Percentiles rank a stretch among this genome's conserved stretches.
Conservation (phyloP, 257 asterid genomes). For the Gardenia jasminoides region DNA sequence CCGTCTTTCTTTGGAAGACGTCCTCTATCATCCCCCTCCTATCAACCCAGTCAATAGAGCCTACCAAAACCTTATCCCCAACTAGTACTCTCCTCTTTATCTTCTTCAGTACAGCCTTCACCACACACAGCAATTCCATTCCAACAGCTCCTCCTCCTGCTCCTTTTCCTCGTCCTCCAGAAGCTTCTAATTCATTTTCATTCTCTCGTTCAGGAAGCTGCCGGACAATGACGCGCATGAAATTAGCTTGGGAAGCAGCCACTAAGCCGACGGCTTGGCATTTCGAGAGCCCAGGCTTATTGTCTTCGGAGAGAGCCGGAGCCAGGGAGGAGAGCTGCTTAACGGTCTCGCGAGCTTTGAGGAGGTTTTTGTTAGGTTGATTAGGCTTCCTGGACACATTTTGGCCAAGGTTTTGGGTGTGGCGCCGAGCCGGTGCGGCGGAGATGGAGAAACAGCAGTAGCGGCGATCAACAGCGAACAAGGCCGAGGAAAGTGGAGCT, state of each 20-base stretch:
- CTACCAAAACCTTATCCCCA: conserved; percentile 87
- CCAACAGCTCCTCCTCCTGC: conserved; percentile 34
- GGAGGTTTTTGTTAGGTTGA: conserved; percentile 58
- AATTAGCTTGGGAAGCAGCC: conserved; percentile 85
- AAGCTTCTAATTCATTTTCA: conserved; percentile 1
- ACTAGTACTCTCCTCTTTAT: conserved; percentile 90
- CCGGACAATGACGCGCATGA: conserved; percentile 88
- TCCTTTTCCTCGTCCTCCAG: conserved; percentile 12
- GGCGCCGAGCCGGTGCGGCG: conserved; percentile 34
- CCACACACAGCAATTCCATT: conserved; percentile 81
- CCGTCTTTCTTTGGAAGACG: conserved; percentile 68
- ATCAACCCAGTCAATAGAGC: conserved; percentile 86
- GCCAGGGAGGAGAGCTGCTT: conserved; percentile 61
- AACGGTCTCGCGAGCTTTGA: conserved; percentile 68
- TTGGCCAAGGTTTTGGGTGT: conserved; percentile 35
- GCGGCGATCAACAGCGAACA: conserved; percentile 22
- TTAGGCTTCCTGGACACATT: conserved; percentile 52
- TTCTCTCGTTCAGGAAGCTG: conserved; percentile 24
- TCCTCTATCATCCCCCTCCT: conserved; percentile 91
- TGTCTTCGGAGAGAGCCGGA: conserved; percentile 57
- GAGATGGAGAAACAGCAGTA: conserved; percentile 28
- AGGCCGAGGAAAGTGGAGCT: conserved; percentile 26
- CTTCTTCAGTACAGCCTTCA: conserved; percentile 87
- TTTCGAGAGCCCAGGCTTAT: conserved; percentile 48
- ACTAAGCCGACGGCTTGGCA: conserved; percentile 88